phyloP scores from a whole-genome alignment of 169 alveolate species.

The Cryptosporidium ryanae region DNA sequence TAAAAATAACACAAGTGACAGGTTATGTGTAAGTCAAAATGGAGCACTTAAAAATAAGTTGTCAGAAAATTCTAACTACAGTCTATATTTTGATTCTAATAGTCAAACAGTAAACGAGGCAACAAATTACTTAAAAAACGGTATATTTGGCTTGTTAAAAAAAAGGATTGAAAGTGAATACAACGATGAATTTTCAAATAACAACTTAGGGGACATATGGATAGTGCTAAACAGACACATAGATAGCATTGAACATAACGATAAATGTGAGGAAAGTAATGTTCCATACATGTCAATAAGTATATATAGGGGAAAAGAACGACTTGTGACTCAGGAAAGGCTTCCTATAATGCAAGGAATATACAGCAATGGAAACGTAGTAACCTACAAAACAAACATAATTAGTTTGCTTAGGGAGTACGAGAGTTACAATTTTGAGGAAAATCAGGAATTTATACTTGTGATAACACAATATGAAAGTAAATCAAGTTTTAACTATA shows the following conservation, averaged over 20 bases:
- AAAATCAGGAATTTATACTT: conserved; percentile 16
- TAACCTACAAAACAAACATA: conserved; percentile 23
- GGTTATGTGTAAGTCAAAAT: neutral
- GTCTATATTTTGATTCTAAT: conserved; percentile 1
- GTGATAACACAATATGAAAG: conserved; percentile 63
- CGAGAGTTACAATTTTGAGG: conserved; percentile 6
- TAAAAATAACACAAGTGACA: neutral
- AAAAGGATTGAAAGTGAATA: conserved; percentile 13
- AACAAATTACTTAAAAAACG: neutral
- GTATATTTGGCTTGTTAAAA: neutral
- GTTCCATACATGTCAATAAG: conserved; percentile 54
- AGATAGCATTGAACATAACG: neutral
- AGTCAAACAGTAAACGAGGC: neutral
- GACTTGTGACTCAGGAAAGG: conserved; percentile 49
- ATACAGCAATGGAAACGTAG: conserved; percentile 53
- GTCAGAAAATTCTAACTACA: neutral
- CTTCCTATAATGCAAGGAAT: conserved; percentile 57
- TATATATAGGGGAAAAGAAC: conserved; percentile 27
- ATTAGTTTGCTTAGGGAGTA: conserved; percentile 20
- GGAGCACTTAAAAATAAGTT: neutral
- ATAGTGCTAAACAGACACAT: conserved; percentile 59
- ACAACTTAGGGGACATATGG: conserved; percentile 50
- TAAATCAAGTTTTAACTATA: conserved; percentile 19
- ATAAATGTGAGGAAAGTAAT: neutral
- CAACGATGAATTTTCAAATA: neutral